phyloP scores from a whole-genome alignment of 352 stramenopile genomes.

The Phytophthora crassamura region DNA sequence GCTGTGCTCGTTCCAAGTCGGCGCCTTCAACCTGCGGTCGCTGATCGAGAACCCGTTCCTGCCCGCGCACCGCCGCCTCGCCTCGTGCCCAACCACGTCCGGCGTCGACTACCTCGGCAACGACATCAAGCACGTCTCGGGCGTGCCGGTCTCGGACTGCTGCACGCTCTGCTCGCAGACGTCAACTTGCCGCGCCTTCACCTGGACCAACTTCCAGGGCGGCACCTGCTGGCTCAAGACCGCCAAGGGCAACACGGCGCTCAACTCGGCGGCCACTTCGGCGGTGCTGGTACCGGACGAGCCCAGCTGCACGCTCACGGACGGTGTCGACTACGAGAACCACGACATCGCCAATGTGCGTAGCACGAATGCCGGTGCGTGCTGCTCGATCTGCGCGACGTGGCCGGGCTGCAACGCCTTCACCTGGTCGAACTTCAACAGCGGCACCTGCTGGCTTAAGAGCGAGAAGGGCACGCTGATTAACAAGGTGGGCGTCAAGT shows the following conservation, averaged over 20 bases:
- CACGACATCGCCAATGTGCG: constrained; percentile 45
- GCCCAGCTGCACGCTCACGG: constrained; percentile 22
- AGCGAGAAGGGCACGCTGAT: constrained; percentile 18
- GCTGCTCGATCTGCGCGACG: constrained; percentile 35
- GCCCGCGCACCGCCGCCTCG: constrained; percentile 22
- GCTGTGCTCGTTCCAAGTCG: constrained; percentile 25
- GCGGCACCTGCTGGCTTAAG: constrained; percentile 39
- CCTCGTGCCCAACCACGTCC: constrained; percentile 30
- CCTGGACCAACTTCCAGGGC: constrained; percentile 32
- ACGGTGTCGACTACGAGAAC: constrained; percentile 30
- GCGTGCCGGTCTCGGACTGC: constrained; percentile 25
- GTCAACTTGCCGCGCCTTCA: constrained; percentile 25
- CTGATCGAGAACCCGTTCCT: constrained; percentile 30
- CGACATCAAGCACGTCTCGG: constrained; percentile 39
- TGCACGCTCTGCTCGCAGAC: constrained; percentile 37
- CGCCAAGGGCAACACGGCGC: constrained; percentile 30
- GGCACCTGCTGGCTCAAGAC: constrained; percentile 43
- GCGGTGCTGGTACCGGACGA: constrained; percentile 14
- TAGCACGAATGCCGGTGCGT: constrained; percentile 21
- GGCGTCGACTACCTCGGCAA: constrained; percentile 57
- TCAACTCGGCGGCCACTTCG: constrained; percentile 22
- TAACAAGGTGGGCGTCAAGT: constrained; percentile 23
- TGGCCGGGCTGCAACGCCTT: constrained; percentile 37
- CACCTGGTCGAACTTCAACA: constrained; percentile 24
- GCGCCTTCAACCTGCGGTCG: constrained; percentile 23